These are phyloP conservation scores for Obelidium mucronatum DNA, from an alignment of 192 early-diverging fungal species.

Conservation along the genomic window DNA sequence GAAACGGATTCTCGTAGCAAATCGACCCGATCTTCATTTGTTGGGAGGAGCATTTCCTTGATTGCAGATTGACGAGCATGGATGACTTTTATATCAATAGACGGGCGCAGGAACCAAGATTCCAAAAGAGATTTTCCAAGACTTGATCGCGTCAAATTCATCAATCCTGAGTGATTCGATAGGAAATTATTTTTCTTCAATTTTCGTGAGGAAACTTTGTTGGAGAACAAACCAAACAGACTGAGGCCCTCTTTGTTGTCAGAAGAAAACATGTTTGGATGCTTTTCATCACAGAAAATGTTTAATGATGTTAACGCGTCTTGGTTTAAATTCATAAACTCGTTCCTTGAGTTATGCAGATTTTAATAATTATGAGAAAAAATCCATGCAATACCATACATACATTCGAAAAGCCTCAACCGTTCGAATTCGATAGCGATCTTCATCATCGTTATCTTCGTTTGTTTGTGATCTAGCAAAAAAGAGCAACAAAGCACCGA, in stretches of 20 bases:
- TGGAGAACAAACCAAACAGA: too few species aligned
- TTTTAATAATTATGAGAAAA: too few species aligned
- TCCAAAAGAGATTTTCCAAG: constrained; percentile 63
- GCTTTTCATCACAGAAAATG: constrained; percentile 76
- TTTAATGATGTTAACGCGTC: constrained; percentile 78
- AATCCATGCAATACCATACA: too few species aligned
- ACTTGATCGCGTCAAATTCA: constrained; percentile 68
- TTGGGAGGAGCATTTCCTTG: constrained; percentile 53
- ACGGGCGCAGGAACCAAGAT: constrained; percentile 76
- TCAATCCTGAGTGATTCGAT: constrained; percentile 55
- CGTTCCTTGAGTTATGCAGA: constrained; percentile 14
- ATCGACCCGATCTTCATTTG: constrained; percentile 49
- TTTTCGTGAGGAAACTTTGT: neutral
- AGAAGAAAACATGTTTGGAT: constrained; percentile 82
- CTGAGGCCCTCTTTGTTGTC: constrained; percentile 74
- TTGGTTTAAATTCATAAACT: constrained; percentile 62
- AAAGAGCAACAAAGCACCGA: constrained; percentile 49
- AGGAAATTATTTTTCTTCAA: neutral
- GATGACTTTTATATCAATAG: constrained; percentile 54
- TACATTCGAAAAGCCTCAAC: constrained; percentile 52
- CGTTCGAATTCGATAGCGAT: constrained; percentile 16
- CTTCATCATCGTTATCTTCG: constrained; percentile 27
- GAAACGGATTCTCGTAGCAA: constrained; percentile 52
- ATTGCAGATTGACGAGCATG: constrained; percentile 64
- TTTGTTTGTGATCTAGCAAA: neutral